phyloP scores from a whole-genome alignment of 495 filamentous ascomycete genomes.

The Penicillium desertorum region DNA sequence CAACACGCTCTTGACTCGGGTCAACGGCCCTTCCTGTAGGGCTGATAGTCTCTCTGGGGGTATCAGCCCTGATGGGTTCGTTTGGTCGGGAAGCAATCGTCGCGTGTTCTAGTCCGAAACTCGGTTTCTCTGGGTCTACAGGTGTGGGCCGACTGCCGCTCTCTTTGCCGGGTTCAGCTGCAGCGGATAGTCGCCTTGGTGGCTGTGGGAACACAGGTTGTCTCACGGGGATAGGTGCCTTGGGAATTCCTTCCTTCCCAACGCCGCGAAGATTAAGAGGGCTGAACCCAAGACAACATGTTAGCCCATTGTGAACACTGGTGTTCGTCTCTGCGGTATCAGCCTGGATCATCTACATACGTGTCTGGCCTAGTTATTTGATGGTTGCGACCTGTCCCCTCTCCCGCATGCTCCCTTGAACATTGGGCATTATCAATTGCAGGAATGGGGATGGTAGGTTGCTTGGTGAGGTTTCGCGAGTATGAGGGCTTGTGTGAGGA shows the following conservation, averaged over 20 bases:
- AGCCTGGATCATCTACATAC: slow-evolving; percentile 1
- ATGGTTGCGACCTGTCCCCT: background rate
- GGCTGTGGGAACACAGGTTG: background rate
- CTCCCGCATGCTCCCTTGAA: background rate
- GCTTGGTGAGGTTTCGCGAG: slow-evolving; percentile 19
- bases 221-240: background rate
- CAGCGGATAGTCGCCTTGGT: background rate
- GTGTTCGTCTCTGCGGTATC: no score
- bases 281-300: background rate
- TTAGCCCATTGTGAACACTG: background rate
- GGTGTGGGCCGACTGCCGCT: background rate
- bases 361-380: background rate
- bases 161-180: background rate
- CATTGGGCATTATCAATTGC: background rate
- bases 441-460: background rate
- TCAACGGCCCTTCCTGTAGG: background rate
- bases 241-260: background rate
- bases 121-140: background rate
- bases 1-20: background rate
- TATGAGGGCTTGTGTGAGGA: slow-evolving; percentile 26
- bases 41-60: background rate
- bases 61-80: background rate
- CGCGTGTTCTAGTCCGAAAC: background rate
- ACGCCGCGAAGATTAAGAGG: background rate
- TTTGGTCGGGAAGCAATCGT: background rate